These are phyloP conservation scores for Pestalotiopsis fici DNA, from an alignment of 2,329 filamentous ascomycete species.

Conservation along the genomic window DNA sequence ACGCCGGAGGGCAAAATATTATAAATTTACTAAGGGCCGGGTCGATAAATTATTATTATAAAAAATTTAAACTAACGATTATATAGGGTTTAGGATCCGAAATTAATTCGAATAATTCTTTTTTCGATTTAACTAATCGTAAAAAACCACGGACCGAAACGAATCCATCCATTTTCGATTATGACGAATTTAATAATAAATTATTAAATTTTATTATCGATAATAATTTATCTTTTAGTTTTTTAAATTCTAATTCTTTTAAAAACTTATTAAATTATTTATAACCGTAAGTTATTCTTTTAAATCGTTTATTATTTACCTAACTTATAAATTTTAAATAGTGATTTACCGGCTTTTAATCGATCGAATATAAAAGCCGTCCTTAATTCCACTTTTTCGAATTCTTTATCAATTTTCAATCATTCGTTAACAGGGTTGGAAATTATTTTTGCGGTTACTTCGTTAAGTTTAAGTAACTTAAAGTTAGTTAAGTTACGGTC, in stretches of 20 bases:
- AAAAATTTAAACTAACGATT: too few relatives aligned
- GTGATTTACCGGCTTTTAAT: not conserved
- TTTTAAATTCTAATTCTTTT: not conserved
- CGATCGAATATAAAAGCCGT: not conserved
- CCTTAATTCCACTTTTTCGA: not conserved
- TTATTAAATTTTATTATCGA: not conserved
- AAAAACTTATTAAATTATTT: not conserved
- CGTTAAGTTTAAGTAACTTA: too few relatives aligned
- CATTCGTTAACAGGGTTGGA: not conserved
- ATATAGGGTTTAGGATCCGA: too few relatives aligned
- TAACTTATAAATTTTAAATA: not conserved
- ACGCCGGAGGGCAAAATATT: too few relatives aligned
- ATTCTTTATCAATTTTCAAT: not conserved
- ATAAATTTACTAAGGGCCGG: too few relatives aligned
- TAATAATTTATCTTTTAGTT: not conserved
- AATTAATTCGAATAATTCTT: too few relatives aligned
- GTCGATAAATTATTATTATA: too few relatives aligned
- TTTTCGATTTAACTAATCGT: too few relatives aligned
- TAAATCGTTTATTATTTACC: not conserved
- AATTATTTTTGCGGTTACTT: too few relatives aligned
- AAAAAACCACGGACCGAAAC: too few relatives aligned
- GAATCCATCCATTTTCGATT: not conserved
- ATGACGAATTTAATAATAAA: not conserved
- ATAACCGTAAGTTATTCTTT: not conserved
- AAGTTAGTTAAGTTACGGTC: too few relatives aligned